Evolutionary conservation across 2,329 filamentous ascomycete species (phyloP).

Genomic region (Colletotrichum endophyticum): DNA sequence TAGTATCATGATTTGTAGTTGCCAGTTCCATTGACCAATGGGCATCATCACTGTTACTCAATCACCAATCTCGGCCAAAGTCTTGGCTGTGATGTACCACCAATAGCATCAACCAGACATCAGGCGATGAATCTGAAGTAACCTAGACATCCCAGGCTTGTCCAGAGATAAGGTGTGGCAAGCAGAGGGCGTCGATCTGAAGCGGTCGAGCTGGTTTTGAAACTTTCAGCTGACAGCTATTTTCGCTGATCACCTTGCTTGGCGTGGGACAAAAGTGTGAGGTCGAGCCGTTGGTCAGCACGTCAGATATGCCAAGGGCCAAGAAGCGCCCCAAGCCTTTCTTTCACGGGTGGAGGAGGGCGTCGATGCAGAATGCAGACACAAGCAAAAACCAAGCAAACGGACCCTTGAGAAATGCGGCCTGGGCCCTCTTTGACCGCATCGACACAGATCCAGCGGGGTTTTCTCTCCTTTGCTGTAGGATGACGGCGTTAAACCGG

Average conservation of each 20-base stretch:
- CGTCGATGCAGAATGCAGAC: neutral
- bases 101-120: neutral
- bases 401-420: neutral
- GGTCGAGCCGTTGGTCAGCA: neutral
- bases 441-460: neutral
- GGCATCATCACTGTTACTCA: neutral
- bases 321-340: constrained; percentile 5
- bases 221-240: neutral
- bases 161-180: neutral
- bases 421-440: neutral
- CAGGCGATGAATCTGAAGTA: neutral
- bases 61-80: neutral
- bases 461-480: neutral
- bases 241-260: neutral
- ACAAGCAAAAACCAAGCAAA: neutral
- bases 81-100: neutral
- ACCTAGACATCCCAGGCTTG: neutral
- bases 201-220: neutral
- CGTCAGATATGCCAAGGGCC: constrained; percentile 8
- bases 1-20: neutral
- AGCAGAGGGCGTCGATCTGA: neutral
- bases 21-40: neutral
- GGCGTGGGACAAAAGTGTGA: neutral
- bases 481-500: constrained; percentile 5
- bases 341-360: constrained; percentile 2